Percentiles rank a stretch among this genome's conserved stretches.
Evolutionary conservation across 2,329 filamentous ascomycete genomes (phyloP).

Genomic region (Sarocladium brachiariae): DNA sequence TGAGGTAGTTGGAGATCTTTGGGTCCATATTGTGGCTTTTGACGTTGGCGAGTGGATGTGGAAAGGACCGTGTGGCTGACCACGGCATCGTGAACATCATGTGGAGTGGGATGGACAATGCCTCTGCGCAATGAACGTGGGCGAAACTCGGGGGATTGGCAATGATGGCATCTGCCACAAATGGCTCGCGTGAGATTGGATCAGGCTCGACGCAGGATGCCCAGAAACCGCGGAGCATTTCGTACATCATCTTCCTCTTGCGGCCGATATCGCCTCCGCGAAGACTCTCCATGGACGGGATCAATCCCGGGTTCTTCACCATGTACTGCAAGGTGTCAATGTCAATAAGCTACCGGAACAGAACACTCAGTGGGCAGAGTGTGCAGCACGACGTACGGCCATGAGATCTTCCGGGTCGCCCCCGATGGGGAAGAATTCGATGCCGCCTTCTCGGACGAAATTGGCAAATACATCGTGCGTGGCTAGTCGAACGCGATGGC

Average conservation of each 20-base stretch:
- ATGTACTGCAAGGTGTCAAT: slow-evolving; percentile 18
- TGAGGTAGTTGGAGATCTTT: slow-evolving; percentile 2
- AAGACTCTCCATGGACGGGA: slow-evolving; percentile 21
- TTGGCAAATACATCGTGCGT: slow-evolving; percentile 62
- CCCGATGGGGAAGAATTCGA: slow-evolving; percentile 73
- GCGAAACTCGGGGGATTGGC: slow-evolving; percentile 73
- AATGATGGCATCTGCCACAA: slow-evolving; percentile 77
- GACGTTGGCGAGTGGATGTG: slow-evolving; percentile 80
- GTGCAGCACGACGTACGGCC: slow-evolving; percentile 50
- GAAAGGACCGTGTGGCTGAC: slow-evolving; percentile 78
- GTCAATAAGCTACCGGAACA: background rate
- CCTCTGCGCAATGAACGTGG: slow-evolving; percentile 69
- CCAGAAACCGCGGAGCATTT: slow-evolving; percentile 25
- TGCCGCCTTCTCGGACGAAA: slow-evolving; percentile 61
- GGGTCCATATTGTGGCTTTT: slow-evolving; percentile 52
- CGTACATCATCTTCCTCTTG: slow-evolving; percentile 20
- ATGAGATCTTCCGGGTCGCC: slow-evolving; percentile 69
- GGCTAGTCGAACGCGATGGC: slow-evolving; percentile 66
- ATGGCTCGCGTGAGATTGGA: slow-evolving; percentile 41
- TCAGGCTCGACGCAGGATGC: slow-evolving; percentile 22
- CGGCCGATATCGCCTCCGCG: slow-evolving; percentile 20
- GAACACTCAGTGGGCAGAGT: too few species aligned
- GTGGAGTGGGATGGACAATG: slow-evolving; percentile 66
- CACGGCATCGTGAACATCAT: slow-evolving; percentile 97
- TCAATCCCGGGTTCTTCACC: slow-evolving; percentile 24